These are phyloP conservation scores for Tagetes erecta DNA, from an alignment of 129 eudicot genomes.

Conservation along the genomic window DNA sequence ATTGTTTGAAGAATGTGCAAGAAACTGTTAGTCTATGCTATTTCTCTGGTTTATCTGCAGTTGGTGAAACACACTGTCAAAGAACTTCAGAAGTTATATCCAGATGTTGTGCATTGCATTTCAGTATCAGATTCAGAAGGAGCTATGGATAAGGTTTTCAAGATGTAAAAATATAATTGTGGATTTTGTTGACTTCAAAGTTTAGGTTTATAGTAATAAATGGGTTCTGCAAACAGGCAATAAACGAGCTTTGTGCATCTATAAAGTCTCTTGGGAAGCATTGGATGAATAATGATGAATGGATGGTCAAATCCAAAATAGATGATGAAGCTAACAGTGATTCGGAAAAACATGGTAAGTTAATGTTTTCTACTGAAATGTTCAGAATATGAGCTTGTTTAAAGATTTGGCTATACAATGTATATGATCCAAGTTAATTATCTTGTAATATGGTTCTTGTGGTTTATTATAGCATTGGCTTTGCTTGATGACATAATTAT, in stretches of 20 bases:
- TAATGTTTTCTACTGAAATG: constrained; percentile 8
- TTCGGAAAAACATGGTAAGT: constrained; percentile 65
- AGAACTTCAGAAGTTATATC: constrained; percentile 60
- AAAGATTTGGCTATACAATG: constrained; percentile 11
- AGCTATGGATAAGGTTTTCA: constrained; percentile 58
- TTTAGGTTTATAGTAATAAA: constrained; percentile 21
- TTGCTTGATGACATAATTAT: constrained; percentile 74
- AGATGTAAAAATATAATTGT: constrained; percentile 4
- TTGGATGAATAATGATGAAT: constrained; percentile 57
- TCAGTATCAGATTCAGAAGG: constrained; percentile 43
- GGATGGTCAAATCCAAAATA: constrained; percentile 59
- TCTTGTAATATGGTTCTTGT: constrained; percentile 24
- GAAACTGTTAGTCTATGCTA: background rate
- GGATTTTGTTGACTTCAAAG: background rate
- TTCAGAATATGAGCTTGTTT: background rate
- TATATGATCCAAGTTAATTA: background rate
- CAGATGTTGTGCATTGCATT: constrained; percentile 39
- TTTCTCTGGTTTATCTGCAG: constrained; percentile 37
- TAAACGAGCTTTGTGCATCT: constrained; percentile 63
- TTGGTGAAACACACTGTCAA: constrained; percentile 63
- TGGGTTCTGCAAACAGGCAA: constrained; percentile 45
- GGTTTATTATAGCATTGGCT: constrained; percentile 44
- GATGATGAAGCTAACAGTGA: constrained; percentile 35
- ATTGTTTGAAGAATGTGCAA: background rate
- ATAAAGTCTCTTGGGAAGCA: constrained; percentile 63